phyloP scores from a whole-genome alignment of 108 stramenopile genomes.

The Skeletonema tropicum region DNA sequence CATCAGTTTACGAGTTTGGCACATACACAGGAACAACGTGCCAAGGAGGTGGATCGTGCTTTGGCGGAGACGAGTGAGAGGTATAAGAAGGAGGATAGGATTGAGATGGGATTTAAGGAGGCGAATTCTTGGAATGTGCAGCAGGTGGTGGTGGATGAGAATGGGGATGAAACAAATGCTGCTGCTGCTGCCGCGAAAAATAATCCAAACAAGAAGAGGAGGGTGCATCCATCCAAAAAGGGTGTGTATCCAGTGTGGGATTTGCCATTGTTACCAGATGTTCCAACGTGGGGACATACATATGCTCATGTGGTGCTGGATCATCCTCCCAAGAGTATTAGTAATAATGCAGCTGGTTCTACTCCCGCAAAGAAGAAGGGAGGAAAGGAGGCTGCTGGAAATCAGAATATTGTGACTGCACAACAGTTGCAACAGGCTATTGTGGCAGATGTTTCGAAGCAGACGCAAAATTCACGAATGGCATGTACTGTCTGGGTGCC shows the following conservation, averaged over 20 bases:
- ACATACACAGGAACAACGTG: slow-evolving; percentile 58
- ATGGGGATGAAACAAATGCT: no score
- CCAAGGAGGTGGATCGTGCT: slow-evolving; percentile 43
- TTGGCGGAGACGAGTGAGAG: slow-evolving; percentile 33
- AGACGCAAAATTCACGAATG: slow-evolving; percentile 72
- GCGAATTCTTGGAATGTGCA: slow-evolving; percentile 28
- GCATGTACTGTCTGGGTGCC: slow-evolving; percentile 76
- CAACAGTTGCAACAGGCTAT: slow-evolving; percentile 54
- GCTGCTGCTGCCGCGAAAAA: not conserved
- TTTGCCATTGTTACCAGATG: slow-evolving; percentile 76
- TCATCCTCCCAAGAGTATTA: slow-evolving; percentile 60
- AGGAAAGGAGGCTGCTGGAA: not conserved
- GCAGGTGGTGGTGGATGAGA: not conserved
- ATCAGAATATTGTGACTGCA: slow-evolving; percentile 21
- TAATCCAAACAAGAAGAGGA: slow-evolving; percentile 9
- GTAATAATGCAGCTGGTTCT: not conserved
- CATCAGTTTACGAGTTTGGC: slow-evolving; percentile 89
- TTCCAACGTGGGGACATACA: slow-evolving; percentile 71
- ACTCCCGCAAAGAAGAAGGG: not conserved
- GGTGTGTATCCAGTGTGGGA: slow-evolving; percentile 65
- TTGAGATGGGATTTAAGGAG: slow-evolving; percentile 45
- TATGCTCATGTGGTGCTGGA: slow-evolving; percentile 88
- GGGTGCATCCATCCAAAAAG: slow-evolving; percentile 67
- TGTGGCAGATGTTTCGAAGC: slow-evolving; percentile 77
- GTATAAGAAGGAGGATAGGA: slow-evolving; percentile 40